Evolutionary conservation across 2,329 filamentous ascomycete genomes (phyloP), one percentile per base, ranked within the genome.

Genomic region (Aspergillus puulaauensis): DNA sequence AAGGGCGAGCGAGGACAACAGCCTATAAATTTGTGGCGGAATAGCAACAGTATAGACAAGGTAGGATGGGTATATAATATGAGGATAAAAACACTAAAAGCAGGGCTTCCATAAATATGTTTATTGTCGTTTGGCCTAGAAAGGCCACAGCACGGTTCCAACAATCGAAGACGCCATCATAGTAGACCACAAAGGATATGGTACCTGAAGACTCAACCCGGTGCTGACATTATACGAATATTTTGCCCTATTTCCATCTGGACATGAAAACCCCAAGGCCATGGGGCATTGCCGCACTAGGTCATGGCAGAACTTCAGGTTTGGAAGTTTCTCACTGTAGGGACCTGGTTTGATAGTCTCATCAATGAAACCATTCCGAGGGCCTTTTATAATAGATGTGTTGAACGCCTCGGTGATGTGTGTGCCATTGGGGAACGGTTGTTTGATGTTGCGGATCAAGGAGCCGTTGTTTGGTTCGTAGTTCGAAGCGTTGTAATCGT

Each of bases 311-410:
- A 97, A 77, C 63, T 96, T 89, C 60, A 90, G 85, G 68, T 93
- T 98, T 0, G 95, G 95, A 8, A 96, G 78, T 19, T 98, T 80
- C 77, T 99, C 95, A 70, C 93, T 96, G 76, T 99, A 98, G 0
- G 95, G 95, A 0, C 95, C 95, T 0, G 95, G 93, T 61, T 82
- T 75, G 58, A 98, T 86, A 1, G 77, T 64, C 2, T 79, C 66
- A 68, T 97, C 92, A 64, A 98, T 95, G 48, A 84, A 76, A 6
- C 35, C 33, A 67, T 91, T 93, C 17, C 93, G 84, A 12, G 88
- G 90, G 8, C 77, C 73, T 56, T 82, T 86, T 53, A 72, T 77
- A 3, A 76, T 78, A 4, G 81, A 54, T 1, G 65, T 65, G 8
- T 73, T 64, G 41, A 31, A 11, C 27, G 9, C 8, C 27, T 77